Base-by-base conservation (phyloP, 2,329 filamentous ascomycete species). In the Achaetomium macrosporum region DNA sequence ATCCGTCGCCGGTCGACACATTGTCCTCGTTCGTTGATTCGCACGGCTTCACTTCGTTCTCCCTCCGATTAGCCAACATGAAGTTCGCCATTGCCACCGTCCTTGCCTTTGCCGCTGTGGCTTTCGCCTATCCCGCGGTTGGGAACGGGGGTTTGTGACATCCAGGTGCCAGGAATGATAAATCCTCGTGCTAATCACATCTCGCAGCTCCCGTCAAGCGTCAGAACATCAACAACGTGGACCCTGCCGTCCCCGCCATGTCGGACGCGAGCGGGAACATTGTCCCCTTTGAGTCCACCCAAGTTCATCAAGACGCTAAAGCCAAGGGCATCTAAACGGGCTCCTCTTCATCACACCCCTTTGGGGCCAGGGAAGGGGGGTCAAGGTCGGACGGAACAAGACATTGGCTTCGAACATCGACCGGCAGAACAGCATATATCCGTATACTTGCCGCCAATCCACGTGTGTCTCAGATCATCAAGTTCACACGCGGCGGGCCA, bases 1-100 rank as follows among this genome's bases (percentile, higher is more conserved):
- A 65, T 69, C 71, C 65, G 75, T 78, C 76, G 76, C 76, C 73
- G 76, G 76, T 65, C 76, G 76, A 78, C 76, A 63, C 67, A 50
- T 57, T 66, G 7, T 37, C 7, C n/a, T n/a, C 15, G 45, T 65
- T 67, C 63, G 52, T 54, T 61, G 65, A 60, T 56, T 65, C 59
- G 49, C 59, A n/a, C 15, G 55, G 59, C 56, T 62, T 51, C 47
- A 46, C 51, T 57, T 49, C 39, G 61, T 52, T 48, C 58, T 62
- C 52, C 42, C 16, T 41, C 33, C 41, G 51, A 59, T 63, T 61
- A 56, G 65, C 68, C 73, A 79, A 71, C 55, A 81, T 81, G 78
- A 74, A 79, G 72, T 75, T 75, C 73, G 71, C 73, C 54, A 56
- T 73, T 57, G 57, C 75, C 61, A 69, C 72, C 62, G 53, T 79